Base-by-base conservation (phyloP, 1,284 basidiomycete genomes). In the Rhodofomes roseus region DNA sequence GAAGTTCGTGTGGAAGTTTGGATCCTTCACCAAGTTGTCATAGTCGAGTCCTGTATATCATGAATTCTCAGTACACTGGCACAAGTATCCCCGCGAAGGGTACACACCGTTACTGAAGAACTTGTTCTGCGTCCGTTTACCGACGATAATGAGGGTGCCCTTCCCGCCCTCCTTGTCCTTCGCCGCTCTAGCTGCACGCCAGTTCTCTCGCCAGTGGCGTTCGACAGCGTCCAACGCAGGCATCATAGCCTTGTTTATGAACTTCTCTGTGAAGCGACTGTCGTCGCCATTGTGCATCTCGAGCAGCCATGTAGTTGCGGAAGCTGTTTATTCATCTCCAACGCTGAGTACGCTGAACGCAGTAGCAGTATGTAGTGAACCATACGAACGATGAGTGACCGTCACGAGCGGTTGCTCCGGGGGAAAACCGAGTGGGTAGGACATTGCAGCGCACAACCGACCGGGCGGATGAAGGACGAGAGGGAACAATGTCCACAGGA, bases 41-140 rank as follows among this genome's bases (percentile, higher is more conserved):
- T 85, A 89, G 73, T 94, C 91, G 53, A 95, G 81, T 1, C 90
- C 90, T 88, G 54, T 41, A 39, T 39, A 39, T 6, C 16, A 18
- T 39, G 34, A 6, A 7, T 14, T 16, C 16, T 58, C 57, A 60
- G 29, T 31, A 46, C 43, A 56, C 2, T 22, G 53, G 25, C 9
- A 14, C 2, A 9, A 22, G 36, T 9, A 20, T 7, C 11, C 12
- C 16, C 8, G 3, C 25, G 8, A 36, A 27, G 25, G 12, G 12
- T 20, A 34, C 55, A 20, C 34, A 85, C 93, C 93, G 70, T 95
- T 95, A 72, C 88, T 90, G 74, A 95, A 96, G 81, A 95, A 96
- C 75, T 93, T 95, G 70, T 93, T 84, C 69, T 91, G 87, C 59
- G 80, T 80, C 60, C 80, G 79, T 56, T 82, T 84, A 5, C 91